Conservation (phyloP, 495 filamentous ascomycete genomes). For the Astrocystis sublimbata region DNA sequence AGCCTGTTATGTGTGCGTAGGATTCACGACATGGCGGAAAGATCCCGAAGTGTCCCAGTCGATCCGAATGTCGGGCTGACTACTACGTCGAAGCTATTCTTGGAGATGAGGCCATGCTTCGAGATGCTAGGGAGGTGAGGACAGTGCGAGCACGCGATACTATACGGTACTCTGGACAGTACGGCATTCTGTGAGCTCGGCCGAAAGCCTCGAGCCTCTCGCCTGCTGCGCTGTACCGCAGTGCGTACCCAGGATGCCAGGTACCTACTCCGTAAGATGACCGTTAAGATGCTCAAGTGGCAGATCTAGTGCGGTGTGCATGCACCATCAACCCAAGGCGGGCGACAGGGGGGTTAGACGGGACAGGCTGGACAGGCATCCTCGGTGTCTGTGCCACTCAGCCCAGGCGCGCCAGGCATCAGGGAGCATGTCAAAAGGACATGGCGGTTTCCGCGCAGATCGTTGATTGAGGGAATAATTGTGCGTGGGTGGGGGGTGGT, state of each 20-base stretch:
- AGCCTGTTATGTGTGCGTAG: neutral
- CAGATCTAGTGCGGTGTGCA: constrained; percentile 14
- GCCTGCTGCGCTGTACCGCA: neutral
- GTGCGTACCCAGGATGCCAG: no score
- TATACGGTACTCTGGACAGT: neutral
- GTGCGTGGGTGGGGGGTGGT: constrained; percentile 4
- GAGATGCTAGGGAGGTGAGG: no score
- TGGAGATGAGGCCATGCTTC: constrained; percentile 12
- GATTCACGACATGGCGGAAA: constrained; percentile 12
- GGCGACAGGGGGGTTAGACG: no score
- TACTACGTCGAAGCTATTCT: constrained; percentile 15
- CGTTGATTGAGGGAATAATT: constrained; percentile 19
- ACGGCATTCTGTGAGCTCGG: neutral
- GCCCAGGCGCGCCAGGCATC: constrained; percentile 5
- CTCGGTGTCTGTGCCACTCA: neutral
- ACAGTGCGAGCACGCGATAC: neutral
- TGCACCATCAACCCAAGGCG: constrained; percentile 3
- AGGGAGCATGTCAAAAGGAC: constrained; percentile 7
- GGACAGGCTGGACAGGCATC: constrained; percentile 8
- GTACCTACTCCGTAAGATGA: constrained; percentile 1
- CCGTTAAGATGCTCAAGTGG: constrained; percentile 7
- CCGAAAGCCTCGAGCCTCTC: neutral
- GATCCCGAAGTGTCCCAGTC: constrained; percentile 7
- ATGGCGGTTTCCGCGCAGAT: constrained; percentile 1
- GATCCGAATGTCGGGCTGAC: constrained; percentile 14